phyloP scores from a whole-genome alignment of 305 asterid genomes.

The Lippia alba region DNA sequence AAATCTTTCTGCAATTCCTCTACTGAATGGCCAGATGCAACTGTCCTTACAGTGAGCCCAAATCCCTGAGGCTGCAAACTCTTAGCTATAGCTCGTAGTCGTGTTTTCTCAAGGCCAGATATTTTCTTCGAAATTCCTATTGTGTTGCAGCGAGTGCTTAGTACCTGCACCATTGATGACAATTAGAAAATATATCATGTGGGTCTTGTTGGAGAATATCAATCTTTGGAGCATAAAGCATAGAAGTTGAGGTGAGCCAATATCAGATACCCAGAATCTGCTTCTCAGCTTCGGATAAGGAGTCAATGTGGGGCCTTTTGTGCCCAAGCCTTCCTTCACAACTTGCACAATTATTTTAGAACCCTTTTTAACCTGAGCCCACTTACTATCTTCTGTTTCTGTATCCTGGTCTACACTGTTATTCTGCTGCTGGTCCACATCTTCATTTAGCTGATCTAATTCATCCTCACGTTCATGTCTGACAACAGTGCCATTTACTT shows the following conservation, averaged over 20 bases:
- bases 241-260: conserved; percentile 37
- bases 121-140: conserved; percentile 94
- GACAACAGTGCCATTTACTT: conserved; percentile 62
- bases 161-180: conserved; percentile 59
- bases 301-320: conserved; percentile 91
- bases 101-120: conserved; percentile 84
- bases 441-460: conserved; percentile 49
- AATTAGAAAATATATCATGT: conserved; percentile 27
- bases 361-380: conserved; percentile 76
- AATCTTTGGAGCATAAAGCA: conserved; percentile 39
- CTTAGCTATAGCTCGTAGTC: conserved; percentile 85
- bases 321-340: conserved; percentile 95
- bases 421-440: conserved; percentile 42
- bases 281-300: conserved; percentile 94
- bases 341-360: conserved; percentile 94
- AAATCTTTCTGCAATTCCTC: conserved; percentile 91
- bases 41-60: conserved; percentile 93
- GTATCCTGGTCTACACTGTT: conserved; percentile 35
- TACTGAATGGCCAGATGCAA: conserved; percentile 85
- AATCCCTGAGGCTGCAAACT: conserved; percentile 91
- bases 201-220: conserved; percentile 33
- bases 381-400: conserved; percentile 53
- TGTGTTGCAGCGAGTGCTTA: conserved; percentile 64
- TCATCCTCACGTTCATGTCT: conserved; percentile 48
- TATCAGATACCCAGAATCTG: conserved; percentile 88